phyloP scores from a whole-genome alignment of 306 rosid species.

The Vigna unguiculata region DNA sequence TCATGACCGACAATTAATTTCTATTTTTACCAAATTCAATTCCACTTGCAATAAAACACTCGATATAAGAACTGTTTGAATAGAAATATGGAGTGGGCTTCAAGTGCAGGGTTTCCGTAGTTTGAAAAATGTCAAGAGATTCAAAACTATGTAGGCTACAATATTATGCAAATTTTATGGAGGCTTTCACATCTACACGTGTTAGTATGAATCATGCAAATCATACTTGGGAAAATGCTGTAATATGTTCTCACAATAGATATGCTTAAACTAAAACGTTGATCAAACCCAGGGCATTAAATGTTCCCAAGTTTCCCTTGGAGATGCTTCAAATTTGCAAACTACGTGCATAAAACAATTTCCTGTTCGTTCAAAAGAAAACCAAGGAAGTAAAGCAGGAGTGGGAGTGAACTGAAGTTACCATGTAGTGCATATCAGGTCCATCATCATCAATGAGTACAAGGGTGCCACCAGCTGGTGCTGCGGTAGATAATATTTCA shows the following conservation, averaged over 20 bases:
- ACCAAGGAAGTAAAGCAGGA: constrained; percentile 21
- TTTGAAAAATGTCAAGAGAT: constrained; percentile 37
- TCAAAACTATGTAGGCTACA: too few species aligned
- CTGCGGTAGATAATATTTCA: constrained; percentile 73
- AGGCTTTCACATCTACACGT: constrained; percentile 9
- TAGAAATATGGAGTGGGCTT: constrained; percentile 18
- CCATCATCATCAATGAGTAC: constrained; percentile 92
- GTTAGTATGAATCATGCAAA: constrained; percentile 30
- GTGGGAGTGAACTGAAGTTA: constrained; percentile 46
- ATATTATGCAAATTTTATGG: background rate
- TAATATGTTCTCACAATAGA: constrained; percentile 6
- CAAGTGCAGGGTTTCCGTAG: background rate
- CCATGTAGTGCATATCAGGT: constrained; percentile 99
- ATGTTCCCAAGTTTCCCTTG: constrained; percentile 15
- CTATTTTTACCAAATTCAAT: constrained; percentile 24
- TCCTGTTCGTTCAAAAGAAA: constrained; percentile 33
- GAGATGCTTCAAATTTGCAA: constrained; percentile 32
- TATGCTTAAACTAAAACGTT: constrained; percentile 26
- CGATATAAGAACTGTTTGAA: constrained; percentile 15
- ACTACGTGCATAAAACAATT: constrained; percentile 19
- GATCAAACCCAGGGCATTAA: constrained; percentile 10
- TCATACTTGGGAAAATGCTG: background rate
- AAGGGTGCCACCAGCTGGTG: constrained; percentile 95
- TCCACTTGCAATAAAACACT: constrained; percentile 20
- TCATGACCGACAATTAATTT: constrained; percentile 45